phyloP scores from a whole-genome alignment of 805 yeast genomes.

The Lipomyces spencermartinsiae region DNA sequence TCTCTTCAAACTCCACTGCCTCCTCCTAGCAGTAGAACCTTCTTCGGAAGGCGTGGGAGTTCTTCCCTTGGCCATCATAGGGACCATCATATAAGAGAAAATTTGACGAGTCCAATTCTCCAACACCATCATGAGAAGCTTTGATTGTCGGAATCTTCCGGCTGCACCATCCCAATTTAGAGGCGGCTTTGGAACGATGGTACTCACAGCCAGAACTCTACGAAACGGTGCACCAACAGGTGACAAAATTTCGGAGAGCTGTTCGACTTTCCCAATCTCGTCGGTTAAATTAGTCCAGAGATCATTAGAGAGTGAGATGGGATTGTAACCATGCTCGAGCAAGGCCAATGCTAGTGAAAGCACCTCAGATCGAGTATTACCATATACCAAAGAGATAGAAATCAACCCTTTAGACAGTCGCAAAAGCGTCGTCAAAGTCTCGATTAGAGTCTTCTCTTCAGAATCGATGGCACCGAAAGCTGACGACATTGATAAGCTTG shows the following conservation, averaged over 20 bases:
- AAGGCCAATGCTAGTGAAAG: constrained; percentile 5
- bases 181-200: constrained; percentile 8
- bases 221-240: constrained; percentile 4
- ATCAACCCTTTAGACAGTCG: constrained; percentile 6
- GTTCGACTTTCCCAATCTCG: background rate
- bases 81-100: constrained; percentile 2
- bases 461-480: constrained; percentile 10
- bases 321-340: constrained; percentile 11
- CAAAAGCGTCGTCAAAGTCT: constrained; percentile 5
- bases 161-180: constrained; percentile 8
- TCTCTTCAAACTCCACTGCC: constrained; percentile 7
- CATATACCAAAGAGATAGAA: constrained; percentile 1
- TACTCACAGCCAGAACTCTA: constrained; percentile 6
- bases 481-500: constrained; percentile 6
- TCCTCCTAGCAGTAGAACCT: constrained; percentile 6
- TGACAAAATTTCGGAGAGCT: constrained; percentile 4
- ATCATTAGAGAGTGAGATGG: constrained; percentile 2
- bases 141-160: constrained; percentile 6
- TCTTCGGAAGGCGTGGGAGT: constrained; percentile 8
- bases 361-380: constrained; percentile 1
- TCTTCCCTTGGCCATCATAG: constrained; percentile 10
- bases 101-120: constrained; percentile 8
- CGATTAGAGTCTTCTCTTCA: constrained; percentile 4
- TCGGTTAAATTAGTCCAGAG: constrained; percentile 6
- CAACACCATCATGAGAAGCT: constrained; percentile 6